Conservation (phyloP, 2,329 filamentous ascomycete genomes). For the Fusarium euwallaceae region DNA sequence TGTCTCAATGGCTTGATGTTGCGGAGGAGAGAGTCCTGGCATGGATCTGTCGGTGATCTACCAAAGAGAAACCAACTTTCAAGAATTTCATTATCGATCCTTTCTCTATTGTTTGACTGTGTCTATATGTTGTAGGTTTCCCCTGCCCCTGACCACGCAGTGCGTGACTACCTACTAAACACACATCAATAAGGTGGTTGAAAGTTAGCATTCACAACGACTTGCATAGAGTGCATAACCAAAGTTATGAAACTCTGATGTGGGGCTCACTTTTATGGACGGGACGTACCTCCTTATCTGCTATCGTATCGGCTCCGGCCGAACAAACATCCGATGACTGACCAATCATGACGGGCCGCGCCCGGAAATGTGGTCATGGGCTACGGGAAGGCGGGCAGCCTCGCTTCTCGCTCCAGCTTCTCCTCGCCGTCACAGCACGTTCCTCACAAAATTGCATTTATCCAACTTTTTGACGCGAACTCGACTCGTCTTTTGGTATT, state of each 20-base stretch:
- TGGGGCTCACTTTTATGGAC: background rate
- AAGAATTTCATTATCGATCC: too few species aligned
- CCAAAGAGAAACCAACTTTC: too few species aligned
- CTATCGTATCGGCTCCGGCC: slow-evolving; percentile 38
- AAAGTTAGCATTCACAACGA: background rate
- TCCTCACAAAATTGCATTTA: slow-evolving; percentile 41
- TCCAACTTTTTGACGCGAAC: slow-evolving; percentile 20
- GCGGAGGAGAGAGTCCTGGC: too few species aligned
- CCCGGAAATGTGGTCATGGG: slow-evolving; percentile 49
- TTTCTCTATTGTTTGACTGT: too few species aligned
- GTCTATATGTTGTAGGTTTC: too few species aligned
- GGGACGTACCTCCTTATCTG: slow-evolving; percentile 20
- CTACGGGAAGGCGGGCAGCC: slow-evolving; percentile 49
- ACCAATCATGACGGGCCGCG: slow-evolving; percentile 37
- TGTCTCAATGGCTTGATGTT: too few species aligned
- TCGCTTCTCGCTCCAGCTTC: slow-evolving; percentile 47
- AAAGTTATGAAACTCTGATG: background rate
- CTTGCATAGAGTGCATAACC: background rate
- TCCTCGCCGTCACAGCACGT: slow-evolving; percentile 43
- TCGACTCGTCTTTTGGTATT: slow-evolving; percentile 8
- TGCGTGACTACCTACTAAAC: too few species aligned
- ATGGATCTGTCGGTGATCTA: too few species aligned
- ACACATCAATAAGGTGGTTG: background rate
- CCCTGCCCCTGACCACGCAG: too few species aligned
- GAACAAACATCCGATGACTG: slow-evolving; percentile 37